These are phyloP conservation scores for Gelatoporia subvermispora DNA, from an alignment of 768 basidiomycete genomes.

Conservation along the genomic window DNA sequence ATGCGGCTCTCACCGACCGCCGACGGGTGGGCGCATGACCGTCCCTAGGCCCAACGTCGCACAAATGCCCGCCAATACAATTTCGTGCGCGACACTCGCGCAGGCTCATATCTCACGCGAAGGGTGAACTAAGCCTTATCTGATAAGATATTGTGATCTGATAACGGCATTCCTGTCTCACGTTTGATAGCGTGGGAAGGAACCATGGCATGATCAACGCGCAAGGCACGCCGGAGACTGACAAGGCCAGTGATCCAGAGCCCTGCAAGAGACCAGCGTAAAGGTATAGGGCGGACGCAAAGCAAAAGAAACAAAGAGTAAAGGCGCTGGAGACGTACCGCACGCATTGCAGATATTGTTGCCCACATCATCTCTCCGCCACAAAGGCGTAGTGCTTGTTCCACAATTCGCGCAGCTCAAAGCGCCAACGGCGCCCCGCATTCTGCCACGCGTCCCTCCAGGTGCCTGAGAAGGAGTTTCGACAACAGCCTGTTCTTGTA, in stretches of 20 bases:
- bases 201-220: not conserved
- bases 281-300: no score
- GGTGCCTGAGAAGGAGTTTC: conserved; percentile 6
- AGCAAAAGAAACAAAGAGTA: no score
- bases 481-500: conserved; percentile 9
- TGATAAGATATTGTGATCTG: conserved; percentile 32
- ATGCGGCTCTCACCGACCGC: no score
- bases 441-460: conserved; percentile 17
- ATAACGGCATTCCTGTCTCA: conserved; percentile 17
- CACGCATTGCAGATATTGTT: conserved; percentile 96
- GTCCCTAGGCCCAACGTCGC: no score
- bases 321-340: conserved; percentile 53
- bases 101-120: no score
- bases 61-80: no score
- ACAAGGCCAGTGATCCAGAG: no score
- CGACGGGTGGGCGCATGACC: no score
- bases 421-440: conserved; percentile 54
- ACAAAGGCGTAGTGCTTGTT: conserved; percentile 84
- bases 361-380: conserved; percentile 86
- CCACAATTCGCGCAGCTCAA: conserved; percentile 85
- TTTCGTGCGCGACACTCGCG: no score
- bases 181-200: conserved; percentile 7
- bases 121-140: conserved; percentile 20
- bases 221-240: no score
- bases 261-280: no score